phyloP scores from a whole-genome alignment of 1,139 yeast species.

The Yamadazyma blattariae region DNA sequence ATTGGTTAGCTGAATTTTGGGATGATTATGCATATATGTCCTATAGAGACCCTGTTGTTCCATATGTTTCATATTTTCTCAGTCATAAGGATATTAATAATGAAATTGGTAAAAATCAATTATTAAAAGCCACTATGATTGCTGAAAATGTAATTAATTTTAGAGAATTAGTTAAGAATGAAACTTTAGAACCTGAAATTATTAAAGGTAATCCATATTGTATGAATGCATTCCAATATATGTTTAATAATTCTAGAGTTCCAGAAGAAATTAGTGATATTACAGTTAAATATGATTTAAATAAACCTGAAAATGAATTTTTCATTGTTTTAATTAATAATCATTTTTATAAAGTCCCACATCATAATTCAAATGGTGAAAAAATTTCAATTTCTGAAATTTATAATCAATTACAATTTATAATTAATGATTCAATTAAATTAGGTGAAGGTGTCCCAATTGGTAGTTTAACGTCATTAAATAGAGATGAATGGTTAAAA shows the following conservation, averaged over 20 bases:
- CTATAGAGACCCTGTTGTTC: constrained; percentile 90
- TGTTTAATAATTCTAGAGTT: constrained; percentile 88
- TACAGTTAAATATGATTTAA: constrained; percentile 42
- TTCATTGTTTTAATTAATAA: constrained; percentile 73
- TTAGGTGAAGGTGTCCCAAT: constrained; percentile 50
- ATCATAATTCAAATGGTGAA: constrained; percentile 51
- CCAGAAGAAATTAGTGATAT: constrained; percentile 63
- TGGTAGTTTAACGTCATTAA: constrained; percentile 79
- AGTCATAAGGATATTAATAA: constrained; percentile 69
- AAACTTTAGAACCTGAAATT: constrained; percentile 71
- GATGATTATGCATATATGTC: constrained; percentile 90
- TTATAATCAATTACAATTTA: constrained; percentile 60
- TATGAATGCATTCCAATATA: constrained; percentile 88
- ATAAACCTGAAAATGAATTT: constrained; percentile 58
- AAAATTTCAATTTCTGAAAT: constrained; percentile 60
- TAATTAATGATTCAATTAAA: constrained; percentile 46
- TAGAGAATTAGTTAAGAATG: constrained; percentile 52
- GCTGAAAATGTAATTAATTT: constrained; percentile 56
- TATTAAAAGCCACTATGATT: constrained; percentile 68
- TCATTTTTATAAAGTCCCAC: constrained; percentile 78
- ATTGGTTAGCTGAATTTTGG: constrained; percentile 95
- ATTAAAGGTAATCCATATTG: constrained; percentile 82
- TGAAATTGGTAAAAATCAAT: constrained; percentile 63
- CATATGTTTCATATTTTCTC: constrained; percentile 89
- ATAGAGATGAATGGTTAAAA: constrained; percentile 79